Percentiles rank a stretch among this genome's conserved stretches.
These are phyloP conservation scores for Suillus spraguei DNA, from an alignment of 768 basidiomycete genomes.

Conservation along the genomic window DNA sequence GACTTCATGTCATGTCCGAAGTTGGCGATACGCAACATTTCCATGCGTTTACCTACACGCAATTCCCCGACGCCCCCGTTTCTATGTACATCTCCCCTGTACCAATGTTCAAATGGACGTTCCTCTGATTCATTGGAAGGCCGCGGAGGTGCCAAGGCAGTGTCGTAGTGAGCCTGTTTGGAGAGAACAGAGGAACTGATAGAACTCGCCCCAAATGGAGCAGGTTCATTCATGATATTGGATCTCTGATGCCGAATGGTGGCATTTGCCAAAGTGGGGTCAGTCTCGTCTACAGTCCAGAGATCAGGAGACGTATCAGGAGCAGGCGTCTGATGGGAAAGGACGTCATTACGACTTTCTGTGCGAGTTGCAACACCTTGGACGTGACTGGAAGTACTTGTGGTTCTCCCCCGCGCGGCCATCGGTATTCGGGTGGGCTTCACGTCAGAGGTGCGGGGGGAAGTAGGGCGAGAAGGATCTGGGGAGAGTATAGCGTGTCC, in stretches of 20 bases:
- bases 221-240: constrained; percentile 61
- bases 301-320: constrained; percentile 35
- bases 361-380: constrained; percentile 39
- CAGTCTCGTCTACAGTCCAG: constrained; percentile 31
- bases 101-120: constrained; percentile 87
- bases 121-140: constrained; percentile 78
- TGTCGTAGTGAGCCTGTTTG: constrained; percentile 37
- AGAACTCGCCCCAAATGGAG: constrained; percentile 56
- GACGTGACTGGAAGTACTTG: constrained; percentile 42
- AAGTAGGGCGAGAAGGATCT: constrained; percentile 43
- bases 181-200: constrained; percentile 46
- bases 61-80: constrained; percentile 91
- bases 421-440: constrained; percentile 53
- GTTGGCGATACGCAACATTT: constrained; percentile 89
- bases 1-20: constrained; percentile 66
- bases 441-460: constrained; percentile 44
- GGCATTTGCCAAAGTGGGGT: constrained; percentile 34
- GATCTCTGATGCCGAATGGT: constrained; percentile 42
- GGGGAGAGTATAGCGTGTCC: constrained; percentile 34
- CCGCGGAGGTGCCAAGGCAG: constrained; percentile 40
- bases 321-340: constrained; percentile 27
- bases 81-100: constrained; percentile 81
- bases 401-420: constrained; percentile 42
- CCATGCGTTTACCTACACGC: constrained; percentile 69
- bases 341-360: constrained; percentile 37